Conservation (phyloP, 768 basidiomycete species). For the Suillus subaureus region DNA sequence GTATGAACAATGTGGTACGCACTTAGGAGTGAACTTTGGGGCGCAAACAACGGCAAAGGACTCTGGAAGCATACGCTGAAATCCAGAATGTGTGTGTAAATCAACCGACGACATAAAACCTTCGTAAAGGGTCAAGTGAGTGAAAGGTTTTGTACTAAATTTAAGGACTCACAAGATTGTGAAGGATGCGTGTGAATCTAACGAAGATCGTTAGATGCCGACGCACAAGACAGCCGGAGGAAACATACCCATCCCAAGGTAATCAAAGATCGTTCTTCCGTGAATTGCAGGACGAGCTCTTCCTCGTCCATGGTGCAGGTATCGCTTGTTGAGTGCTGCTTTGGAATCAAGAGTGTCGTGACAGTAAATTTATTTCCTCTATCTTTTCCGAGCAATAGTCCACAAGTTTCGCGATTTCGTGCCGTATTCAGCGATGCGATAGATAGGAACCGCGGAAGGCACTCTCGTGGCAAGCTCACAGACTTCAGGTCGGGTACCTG, state of each 20-base stretch:
- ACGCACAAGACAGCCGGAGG: not conserved
- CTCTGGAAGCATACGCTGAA: conserved; percentile 88
- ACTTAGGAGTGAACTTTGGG: conserved; percentile 77
- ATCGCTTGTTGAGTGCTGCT: conserved; percentile 84
- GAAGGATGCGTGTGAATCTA: conserved; percentile 94
- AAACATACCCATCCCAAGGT: conserved; percentile 87
- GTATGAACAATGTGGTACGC: conserved; percentile 27
- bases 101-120: conserved; percentile 96
- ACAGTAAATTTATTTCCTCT: conserved; percentile 64
- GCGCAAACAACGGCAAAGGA: conserved; percentile 94
- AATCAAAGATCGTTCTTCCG: conserved; percentile 77
- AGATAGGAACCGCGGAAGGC: conserved; percentile 73
- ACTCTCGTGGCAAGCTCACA: conserved; percentile 70
- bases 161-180: conserved; percentile 68
- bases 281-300: conserved; percentile 83
- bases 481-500: conserved; percentile 52
- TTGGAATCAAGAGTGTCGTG: conserved; percentile 86
- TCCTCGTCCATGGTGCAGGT: conserved; percentile 94
- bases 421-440: conserved; percentile 81
- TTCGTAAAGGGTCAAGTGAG: conserved; percentile 25
- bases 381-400: conserved; percentile 74
- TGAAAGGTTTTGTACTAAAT: not conserved
- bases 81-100: conserved; percentile 87
- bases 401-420: conserved; percentile 84
- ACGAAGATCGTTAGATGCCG: conserved; percentile 2